Evolutionary conservation across 805 yeast species (phyloP), one percentile per base, ranked within the genome.

Genomic region (Lipomyces spencermartinsiae): DNA sequence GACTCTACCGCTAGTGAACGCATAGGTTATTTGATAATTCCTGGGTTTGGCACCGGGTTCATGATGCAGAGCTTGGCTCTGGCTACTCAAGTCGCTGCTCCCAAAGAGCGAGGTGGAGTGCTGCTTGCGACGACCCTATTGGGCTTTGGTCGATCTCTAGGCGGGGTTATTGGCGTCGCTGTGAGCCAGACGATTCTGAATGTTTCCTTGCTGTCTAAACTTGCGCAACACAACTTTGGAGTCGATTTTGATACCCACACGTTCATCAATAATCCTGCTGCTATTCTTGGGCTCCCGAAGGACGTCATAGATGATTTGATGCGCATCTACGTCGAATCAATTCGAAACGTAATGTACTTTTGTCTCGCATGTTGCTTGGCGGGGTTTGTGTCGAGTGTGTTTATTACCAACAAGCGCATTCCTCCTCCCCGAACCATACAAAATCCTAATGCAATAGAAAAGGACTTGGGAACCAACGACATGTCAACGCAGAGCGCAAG

Each of bases 11-110:
- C 71, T 1, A 74, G 82, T 0, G 63, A 74, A 33, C 79, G 82
- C 62, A 81, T 86, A 61, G 86, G 87, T 0, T 77, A 80, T 35
- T 80, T 83, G 64, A 82, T 85, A 34, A 71, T 84, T 3, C 74
- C 78, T 10, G 90, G 90, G 31, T 76, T 82, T 6, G 80, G 84
- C 0, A 75, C 81, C 54, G 90, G 90, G 16, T 35, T 39, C 7
- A 31, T 66, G 34, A 33, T 62, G 66, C 61, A 57, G 65, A 53
- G 64, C 19, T 37, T 31, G 43, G 33, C 61, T 10, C 58, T 64
- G 22, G 39, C 63, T 31, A 55, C 64, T 12, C 64, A 61, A 14
- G 60, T 61, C 19, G 64, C 64, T 10, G 60, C 64, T 8, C 64
- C 64, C n/a, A 56, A 58, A 16, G 9, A 61, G 9, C 1, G 59